Percentiles rank a stretch among this genome's conserved stretches.
Conservation (phyloP, 768 basidiomycete genomes). For the Dioszegia hungarica region DNA sequence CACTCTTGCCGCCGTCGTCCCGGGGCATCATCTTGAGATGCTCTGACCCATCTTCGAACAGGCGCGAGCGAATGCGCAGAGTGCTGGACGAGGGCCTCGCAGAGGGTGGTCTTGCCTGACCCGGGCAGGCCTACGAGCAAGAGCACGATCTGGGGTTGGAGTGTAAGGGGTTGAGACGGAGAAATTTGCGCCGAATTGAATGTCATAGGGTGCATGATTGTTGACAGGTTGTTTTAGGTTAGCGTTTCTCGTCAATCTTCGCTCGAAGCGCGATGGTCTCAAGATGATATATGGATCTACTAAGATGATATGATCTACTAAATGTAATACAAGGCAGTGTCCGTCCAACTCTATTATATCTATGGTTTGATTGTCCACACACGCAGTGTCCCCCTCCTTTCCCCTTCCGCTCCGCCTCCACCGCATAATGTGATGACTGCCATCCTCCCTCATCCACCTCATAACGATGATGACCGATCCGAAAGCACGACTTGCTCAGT, state of each 20-base stretch:
- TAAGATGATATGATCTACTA: background rate
- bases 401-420: too few relatives aligned
- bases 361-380: too few relatives aligned
- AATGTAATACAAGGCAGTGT: background rate
- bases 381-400: too few relatives aligned
- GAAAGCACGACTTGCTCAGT: background rate
- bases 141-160: conserved; percentile 30
- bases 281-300: too few relatives aligned
- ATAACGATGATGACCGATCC: background rate
- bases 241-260: too few relatives aligned
- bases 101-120: conserved; percentile 29
- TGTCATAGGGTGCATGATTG: too few relatives aligned
- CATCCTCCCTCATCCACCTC: background rate
- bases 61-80: background rate
- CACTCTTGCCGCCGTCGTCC: conserved; percentile 38
- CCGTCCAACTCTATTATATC: background rate
- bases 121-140: conserved; percentile 45
- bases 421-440: too few relatives aligned
- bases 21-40: conserved; percentile 47
- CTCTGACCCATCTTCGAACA: conserved; percentile 39
- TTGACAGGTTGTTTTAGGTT: too few relatives aligned
- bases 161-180: too few relatives aligned
- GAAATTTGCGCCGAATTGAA: too few relatives aligned
- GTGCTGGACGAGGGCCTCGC: background rate
- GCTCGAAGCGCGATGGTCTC: too few relatives aligned